phyloP scores from a whole-genome alignment of 306 rosid genomes.

The Cicer chorassanicum region DNA sequence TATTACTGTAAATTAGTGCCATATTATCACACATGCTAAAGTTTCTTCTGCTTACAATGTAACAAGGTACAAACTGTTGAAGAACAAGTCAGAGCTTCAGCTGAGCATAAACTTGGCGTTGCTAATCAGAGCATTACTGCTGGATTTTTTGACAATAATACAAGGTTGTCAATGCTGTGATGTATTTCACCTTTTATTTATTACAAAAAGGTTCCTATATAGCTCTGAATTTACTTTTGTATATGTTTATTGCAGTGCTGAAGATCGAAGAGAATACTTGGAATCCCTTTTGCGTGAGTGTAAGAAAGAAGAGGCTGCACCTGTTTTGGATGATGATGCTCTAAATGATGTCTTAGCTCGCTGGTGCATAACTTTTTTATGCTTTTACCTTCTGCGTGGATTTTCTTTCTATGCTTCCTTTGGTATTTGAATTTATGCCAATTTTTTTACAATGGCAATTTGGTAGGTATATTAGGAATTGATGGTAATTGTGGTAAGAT shows the following conservation, averaged over 20 bases:
- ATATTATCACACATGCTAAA: slow-evolving; percentile 41
- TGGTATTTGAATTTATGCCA: slow-evolving; percentile 30
- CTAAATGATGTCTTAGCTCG: slow-evolving; percentile 95
- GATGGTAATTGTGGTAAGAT: slow-evolving; percentile 18
- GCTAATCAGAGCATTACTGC: slow-evolving; percentile 99
- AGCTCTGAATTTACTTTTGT: slow-evolving; percentile 43
- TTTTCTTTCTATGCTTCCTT: slow-evolving; percentile 38
- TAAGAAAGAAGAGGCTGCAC: slow-evolving; percentile 99
- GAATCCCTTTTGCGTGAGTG: slow-evolving; percentile 94
- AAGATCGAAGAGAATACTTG: slow-evolving; percentile 97
- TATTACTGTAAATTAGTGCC: slow-evolving; percentile 23
- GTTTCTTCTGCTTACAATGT: slow-evolving; percentile 33
- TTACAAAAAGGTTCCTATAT: slow-evolving; percentile 18
- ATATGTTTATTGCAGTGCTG: slow-evolving; percentile 75
- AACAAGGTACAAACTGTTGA: slow-evolving; percentile 97
- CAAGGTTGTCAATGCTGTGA: slow-evolving; percentile 63
- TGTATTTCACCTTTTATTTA: slow-evolving; percentile 36
- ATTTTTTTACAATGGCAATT: slow-evolving; percentile 26
- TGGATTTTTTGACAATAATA: slow-evolving; percentile 98
- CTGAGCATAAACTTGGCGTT: slow-evolving; percentile 99
- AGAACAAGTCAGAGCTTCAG: slow-evolving; percentile 99
- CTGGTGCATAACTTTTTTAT: slow-evolving; percentile 58
- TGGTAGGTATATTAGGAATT: slow-evolving; percentile 29
- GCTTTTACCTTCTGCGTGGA: slow-evolving; percentile 36
- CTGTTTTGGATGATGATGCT: slow-evolving; percentile 96